Base-by-base conservation (phyloP, 176 grass and related monocot genomes). In the Poa pratensis region DNA sequence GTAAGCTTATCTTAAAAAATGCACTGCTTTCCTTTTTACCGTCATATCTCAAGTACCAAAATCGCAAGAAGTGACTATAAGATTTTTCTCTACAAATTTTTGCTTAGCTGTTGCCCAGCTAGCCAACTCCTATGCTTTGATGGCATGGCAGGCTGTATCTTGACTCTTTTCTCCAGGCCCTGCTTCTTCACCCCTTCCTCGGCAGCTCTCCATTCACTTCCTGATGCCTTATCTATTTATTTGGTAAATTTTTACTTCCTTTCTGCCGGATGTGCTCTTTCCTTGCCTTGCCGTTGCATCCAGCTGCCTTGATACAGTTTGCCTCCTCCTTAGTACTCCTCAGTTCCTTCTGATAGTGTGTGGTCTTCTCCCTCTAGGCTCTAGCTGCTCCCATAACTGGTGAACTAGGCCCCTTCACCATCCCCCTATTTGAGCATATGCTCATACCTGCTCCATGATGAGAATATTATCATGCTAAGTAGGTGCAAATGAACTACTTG, bases 1-100 rank as follows among this genome's bases (percentile, higher is more conserved):
- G 64, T 67, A 19, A 67, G 30, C 30, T 67, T 67, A 37, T 67
- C 64, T 67, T 67, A 16, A 28, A 64, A 64, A 59, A 66, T 32
- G 62, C 17, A 3, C 9, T 34, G 28, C 62, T 66, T 54, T 54
- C 6, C 18, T 54, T 54, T 54, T 54, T 53, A 17, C 16, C 50
- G 14, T 18, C 52, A 54, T 54, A 8, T 20, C 6, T 20, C 52
- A 54, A 54, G 52, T 54, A 54, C 52, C 17, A 54, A 54, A 20
- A 54, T 52, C 50, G 0, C 7, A 52, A 52, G 15, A 17, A 52
- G 16, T 52, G 7, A 57, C 30, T 32, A 34, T 34, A 67, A 35
- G 7, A 32, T 35, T 32, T 67, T 60, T 22, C 64, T 19, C 30
- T 67, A 67, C 3, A 67, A 67, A 32, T 35, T 34, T 66, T 6